Conservation (phyloP, 495 filamentous ascomycete genomes). For the Chaetomium cochliodes region DNA sequence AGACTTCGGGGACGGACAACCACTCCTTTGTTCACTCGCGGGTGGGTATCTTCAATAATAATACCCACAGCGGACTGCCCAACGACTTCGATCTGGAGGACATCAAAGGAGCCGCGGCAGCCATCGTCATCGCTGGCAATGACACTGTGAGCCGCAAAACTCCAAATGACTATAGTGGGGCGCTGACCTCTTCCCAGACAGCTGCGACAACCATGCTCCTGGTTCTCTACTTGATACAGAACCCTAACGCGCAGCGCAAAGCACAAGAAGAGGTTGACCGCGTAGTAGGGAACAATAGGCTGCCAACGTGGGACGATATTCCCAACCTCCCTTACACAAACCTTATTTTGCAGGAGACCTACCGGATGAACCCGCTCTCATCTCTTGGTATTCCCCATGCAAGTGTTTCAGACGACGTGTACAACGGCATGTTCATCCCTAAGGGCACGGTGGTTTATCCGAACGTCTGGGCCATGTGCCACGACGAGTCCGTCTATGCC, state of each 20-base stretch:
- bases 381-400: slow-evolving; percentile 61
- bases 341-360: slow-evolving; percentile 56
- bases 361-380: slow-evolving; percentile 61
- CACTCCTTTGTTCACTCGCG: slow-evolving; percentile 39
- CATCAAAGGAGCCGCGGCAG: slow-evolving; percentile 50
- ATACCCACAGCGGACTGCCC: slow-evolving; percentile 27
- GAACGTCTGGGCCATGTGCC: slow-evolving; percentile 50
- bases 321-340: slow-evolving; percentile 51
- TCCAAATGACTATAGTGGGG: neutral
- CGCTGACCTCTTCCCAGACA: slow-evolving; percentile 28
- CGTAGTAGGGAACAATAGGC: slow-evolving; percentile 47
- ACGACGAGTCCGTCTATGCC: slow-evolving; percentile 41
- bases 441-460: slow-evolving; percentile 48
- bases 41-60: slow-evolving; percentile 30
- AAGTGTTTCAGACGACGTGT: slow-evolving; percentile 52
- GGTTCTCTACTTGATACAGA: slow-evolving; percentile 45
- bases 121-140: slow-evolving; percentile 51
- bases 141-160: slow-evolving; percentile 43
- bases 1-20: slow-evolving; percentile 25
- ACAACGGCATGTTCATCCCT: slow-evolving; percentile 50
- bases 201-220: slow-evolving; percentile 43
- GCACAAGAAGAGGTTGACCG: slow-evolving; percentile 60
- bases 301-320: slow-evolving; percentile 54
- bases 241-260: slow-evolving; percentile 48
- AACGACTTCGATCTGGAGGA: slow-evolving; percentile 46